Conservation (phyloP, 768 basidiomycete species). For the Lentinus tigrinus region DNA sequence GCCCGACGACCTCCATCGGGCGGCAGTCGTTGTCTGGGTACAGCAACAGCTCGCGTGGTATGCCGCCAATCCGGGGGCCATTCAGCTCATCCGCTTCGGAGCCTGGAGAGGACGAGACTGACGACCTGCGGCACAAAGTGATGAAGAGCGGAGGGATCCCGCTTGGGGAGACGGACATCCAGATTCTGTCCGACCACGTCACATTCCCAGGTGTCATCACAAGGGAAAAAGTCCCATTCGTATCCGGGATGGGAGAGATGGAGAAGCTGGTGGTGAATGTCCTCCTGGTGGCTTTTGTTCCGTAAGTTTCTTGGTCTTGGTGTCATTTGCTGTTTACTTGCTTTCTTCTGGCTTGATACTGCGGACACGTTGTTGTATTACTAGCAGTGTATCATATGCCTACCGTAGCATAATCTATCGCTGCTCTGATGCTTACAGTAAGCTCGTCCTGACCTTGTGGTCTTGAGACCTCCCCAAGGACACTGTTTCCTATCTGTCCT, state of each 20-base stretch:
- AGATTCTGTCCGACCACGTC: conserved; percentile 54
- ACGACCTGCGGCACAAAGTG: conserved; percentile 50
- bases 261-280: conserved; percentile 77
- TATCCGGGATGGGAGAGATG: conserved; percentile 56
- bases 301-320: conserved; percentile 34
- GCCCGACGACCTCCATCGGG: conserved; percentile 15
- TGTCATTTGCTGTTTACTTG: conserved; percentile 1
- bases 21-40: conserved; percentile 15
- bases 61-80: conserved; percentile 42
- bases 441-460: no score
- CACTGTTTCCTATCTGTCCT: no score
- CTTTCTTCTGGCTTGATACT: conserved; percentile 6
- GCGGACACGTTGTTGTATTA: conserved; percentile 17
- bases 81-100: conserved; percentile 45
- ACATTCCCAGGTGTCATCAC: conserved; percentile 44
- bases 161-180: conserved; percentile 61
- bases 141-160: conserved; percentile 69
- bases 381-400: conserved; percentile 20
- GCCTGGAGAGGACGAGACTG: conserved; percentile 37
- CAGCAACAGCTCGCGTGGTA: conserved; percentile 23
- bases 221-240: conserved; percentile 69
- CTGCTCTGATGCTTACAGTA: neutral
- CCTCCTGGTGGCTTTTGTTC: conserved; percentile 69
- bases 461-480: no score
- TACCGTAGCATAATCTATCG: neutral